Percentiles rank a stretch among this genome's conserved stretches.
These are phyloP conservation scores for Ettlia oleoabundans DNA, from an alignment of 139 green algal genomes.

Conservation along the genomic window DNA sequence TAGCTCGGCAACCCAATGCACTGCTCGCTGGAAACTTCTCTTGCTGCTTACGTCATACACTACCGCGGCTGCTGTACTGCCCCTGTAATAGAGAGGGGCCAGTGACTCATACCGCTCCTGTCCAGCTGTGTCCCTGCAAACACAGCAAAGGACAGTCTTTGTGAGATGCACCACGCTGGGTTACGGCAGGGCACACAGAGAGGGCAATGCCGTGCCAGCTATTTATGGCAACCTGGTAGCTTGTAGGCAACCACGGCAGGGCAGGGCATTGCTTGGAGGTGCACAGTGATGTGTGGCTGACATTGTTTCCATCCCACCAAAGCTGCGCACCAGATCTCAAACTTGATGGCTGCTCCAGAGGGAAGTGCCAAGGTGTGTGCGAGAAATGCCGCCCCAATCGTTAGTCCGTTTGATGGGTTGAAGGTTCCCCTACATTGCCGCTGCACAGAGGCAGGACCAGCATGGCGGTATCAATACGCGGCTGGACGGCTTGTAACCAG, in stretches of 20 bases:
- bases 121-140: constrained; percentile 89
- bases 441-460: too few relatives aligned
- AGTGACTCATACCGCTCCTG: constrained; percentile 98
- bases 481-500: too few relatives aligned
- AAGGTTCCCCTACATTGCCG: constrained; percentile 61
- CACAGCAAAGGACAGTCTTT: background rate
- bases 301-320: background rate
- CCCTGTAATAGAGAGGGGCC: constrained; percentile 98
- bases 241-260: too few relatives aligned
- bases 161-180: too few relatives aligned
- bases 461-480: too few relatives aligned
- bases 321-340: constrained; percentile 93
- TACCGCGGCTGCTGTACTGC: constrained; percentile 92
- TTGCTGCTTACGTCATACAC: constrained; percentile 81
- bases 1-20: constrained; percentile 85
- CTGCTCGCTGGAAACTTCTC: constrained; percentile 89
- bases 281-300: too few relatives aligned
- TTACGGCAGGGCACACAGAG: too few relatives aligned
- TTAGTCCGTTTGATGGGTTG: constrained; percentile 62
- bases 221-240: too few relatives aligned
- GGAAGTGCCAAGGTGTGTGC: constrained; percentile 34
- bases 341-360: constrained; percentile 77
- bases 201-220: too few relatives aligned
- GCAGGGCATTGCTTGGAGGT: too few relatives aligned
- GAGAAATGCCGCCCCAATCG: constrained; percentile 77